phyloP scores from a whole-genome alignment of 2,329 filamentous ascomycete species.

The Ceratocystis eucalypticola region DNA sequence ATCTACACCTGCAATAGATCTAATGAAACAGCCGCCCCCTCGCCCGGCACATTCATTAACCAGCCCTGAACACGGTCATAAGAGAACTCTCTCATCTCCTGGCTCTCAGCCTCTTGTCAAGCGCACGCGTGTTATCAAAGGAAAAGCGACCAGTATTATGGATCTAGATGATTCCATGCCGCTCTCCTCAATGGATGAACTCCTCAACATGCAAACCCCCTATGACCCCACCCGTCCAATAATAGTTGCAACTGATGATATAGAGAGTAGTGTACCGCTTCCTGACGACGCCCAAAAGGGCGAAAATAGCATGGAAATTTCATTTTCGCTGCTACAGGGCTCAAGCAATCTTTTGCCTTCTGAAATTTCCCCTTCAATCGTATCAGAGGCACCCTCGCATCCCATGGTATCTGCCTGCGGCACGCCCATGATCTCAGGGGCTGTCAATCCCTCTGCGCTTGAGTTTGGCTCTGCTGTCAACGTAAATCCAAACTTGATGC shows the following conservation, averaged over 20 bases:
- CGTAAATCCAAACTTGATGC: conserved; percentile 4
- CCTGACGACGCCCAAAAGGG: not conserved
- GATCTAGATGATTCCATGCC: conserved; percentile 15
- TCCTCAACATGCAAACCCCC: conserved; percentile 16
- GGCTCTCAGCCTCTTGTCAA: conserved; percentile 17
- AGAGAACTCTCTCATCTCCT: conserved; percentile 16
- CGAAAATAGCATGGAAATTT: not conserved
- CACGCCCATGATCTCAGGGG: conserved; percentile 14
- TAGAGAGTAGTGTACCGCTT: not conserved
- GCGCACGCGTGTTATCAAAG: conserved; percentile 13
- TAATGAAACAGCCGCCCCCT: conserved; percentile 12
- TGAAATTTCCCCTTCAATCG: not conserved
- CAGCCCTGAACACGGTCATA: conserved; percentile 14
- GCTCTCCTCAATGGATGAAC: conserved; percentile 16
- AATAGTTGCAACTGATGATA: conserved; percentile 15
- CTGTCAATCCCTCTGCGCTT: conserved; percentile 26
- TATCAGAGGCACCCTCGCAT: conserved; percentile 26
- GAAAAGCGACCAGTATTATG: conserved; percentile 6
- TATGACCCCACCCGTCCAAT: conserved; percentile 18
- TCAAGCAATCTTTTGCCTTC: conserved; percentile 7
- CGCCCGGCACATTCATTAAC: conserved; percentile 4
- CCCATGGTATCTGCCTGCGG: conserved; percentile 14
- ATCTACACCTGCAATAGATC: not conserved
- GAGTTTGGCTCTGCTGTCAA: conserved; percentile 18
- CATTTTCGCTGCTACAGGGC: conserved; percentile 8